Conservation (phyloP, 176 grass and related monocot species). For the Zizania latifolia region DNA sequence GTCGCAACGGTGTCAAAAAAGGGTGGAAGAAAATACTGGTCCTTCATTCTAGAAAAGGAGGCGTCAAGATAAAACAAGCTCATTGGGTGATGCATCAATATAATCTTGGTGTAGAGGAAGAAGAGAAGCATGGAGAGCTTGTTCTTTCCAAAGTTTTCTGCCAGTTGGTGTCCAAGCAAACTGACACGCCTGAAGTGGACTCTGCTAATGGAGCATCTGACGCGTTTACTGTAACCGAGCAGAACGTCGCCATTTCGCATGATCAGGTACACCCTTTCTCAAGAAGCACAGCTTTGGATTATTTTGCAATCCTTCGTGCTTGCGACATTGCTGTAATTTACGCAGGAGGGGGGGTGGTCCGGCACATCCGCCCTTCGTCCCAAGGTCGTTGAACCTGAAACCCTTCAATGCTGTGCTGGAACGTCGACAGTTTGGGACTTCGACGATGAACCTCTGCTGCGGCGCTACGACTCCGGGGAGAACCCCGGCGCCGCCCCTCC, state of each 20-base stretch:
- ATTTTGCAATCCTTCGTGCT: not conserved
- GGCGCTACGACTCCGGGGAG: not conserved
- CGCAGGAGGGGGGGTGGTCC: constrained; percentile 7
- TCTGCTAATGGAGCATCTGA: not conserved
- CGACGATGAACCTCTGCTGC: not conserved
- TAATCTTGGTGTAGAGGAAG: constrained; percentile 56
- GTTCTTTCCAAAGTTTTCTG: constrained; percentile 75
- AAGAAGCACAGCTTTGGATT: too few species aligned
- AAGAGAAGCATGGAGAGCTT: constrained; percentile 45
- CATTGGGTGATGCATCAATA: constrained; percentile 90
- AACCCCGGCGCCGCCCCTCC: not conserved
- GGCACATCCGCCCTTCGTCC: not conserved
- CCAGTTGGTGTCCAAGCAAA: constrained; percentile 28
- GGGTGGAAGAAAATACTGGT: constrained; percentile 94
- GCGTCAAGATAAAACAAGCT: constrained; percentile 32
- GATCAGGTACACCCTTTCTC: constrained; percentile 53
- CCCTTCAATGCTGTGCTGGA: constrained; percentile 1
- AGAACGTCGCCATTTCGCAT: not conserved
- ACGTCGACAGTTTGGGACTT: constrained; percentile 1
- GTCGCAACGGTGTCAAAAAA: constrained; percentile 43
- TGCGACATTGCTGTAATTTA: not conserved
- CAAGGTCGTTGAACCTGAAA: constrained; percentile 24
- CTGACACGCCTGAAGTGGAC: constrained; percentile 18
- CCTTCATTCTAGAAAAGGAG: constrained; percentile 30
- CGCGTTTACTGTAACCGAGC: constrained; percentile 13